phyloP scores from a whole-genome alignment of 768 basidiomycete genomes.

The Boletus rubropictus region DNA sequence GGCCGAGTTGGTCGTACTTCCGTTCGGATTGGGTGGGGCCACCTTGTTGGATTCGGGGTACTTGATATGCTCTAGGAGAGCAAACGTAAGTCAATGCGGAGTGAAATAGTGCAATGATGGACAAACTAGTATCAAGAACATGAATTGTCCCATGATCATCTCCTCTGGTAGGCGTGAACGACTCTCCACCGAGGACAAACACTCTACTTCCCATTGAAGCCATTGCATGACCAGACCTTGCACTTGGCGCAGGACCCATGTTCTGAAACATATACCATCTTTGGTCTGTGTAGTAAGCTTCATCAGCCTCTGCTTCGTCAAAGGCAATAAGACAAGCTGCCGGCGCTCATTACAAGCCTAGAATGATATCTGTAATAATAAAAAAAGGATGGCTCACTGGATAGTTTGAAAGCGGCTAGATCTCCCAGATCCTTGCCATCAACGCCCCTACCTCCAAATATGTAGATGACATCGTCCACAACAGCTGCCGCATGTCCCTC shows the following conservation, averaged over 20 bases:
- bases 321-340: neutral
- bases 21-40: constrained; percentile 31
- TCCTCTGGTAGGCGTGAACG: constrained; percentile 60
- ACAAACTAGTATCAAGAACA: constrained; percentile 90
- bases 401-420: constrained; percentile 93
- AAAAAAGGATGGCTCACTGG: constrained; percentile 57
- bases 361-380: neutral
- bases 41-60: constrained; percentile 65
- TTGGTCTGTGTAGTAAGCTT: constrained; percentile 53
- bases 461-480: constrained; percentile 95
- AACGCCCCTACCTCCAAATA: constrained; percentile 95
- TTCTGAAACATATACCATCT: constrained; percentile 99
- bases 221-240: constrained; percentile 98
- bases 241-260: constrained; percentile 93
- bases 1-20: constrained; percentile 29
- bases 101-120: neutral
- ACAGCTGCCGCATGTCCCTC: constrained; percentile 96
- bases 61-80: constrained; percentile 75
- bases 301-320: constrained; percentile 12
- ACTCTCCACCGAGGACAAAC: constrained; percentile 93
- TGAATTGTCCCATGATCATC: constrained; percentile 85
- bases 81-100: neutral
- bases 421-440: constrained; percentile 95
- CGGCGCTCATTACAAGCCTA: neutral
- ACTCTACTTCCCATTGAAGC: constrained; percentile 84